Evolutionary conservation across 2,329 filamentous ascomycete species (phyloP), one percentile per base, ranked within the genome.

Genomic region (Verticillium albo-atrum): DNA sequence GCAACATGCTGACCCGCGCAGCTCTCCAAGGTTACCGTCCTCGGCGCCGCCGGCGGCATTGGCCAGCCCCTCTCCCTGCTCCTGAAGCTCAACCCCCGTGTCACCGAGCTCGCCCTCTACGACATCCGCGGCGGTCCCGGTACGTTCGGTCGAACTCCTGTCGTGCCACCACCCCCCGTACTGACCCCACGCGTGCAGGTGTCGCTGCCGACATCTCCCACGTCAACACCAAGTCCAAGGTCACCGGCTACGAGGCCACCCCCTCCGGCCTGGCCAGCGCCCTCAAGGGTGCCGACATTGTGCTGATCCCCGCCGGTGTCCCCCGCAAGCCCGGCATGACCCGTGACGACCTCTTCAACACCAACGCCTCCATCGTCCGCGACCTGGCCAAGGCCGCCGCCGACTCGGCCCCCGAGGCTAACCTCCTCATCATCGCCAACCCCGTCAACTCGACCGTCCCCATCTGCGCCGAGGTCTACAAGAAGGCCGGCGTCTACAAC

Each of bases 341-440:
- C 82, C 93, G 95, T 85, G 95, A 99, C 81, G 94, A 99, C 77
- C 89, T 99, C 66, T 99, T 99, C 92, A 98, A 98, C 89, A 99
- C 94, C 86, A 99, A 99, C 80, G 95, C 95, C 79, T 96, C 92
- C 76, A 99, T 99, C 78, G 95, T 99, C 77, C 93, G 94, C 74
- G 95, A 98, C 80, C 88, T 99, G 67, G 93, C 94, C 82, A 96
- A 97, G 87, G 93, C 92, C 71, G 88, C 87, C 74, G 95, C 95
- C 72, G 88, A 96, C 72, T 86, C 91, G 69, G 86, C 89, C 74
- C 95, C 95, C 72, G 85, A 97, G 66, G 95, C 95, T 79, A 96
- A 96, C 82, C 85, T 98, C 77, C 88, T 98, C 75, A 87, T 99
- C 84, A 99, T 99, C 82, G 87, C 93, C 79, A 99, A 99, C 89